A percentile compares a stretch with the other conserved stretches of the same genome.
Evolutionary conservation across 495 filamentous ascomycete species (phyloP).

Genomic region (Penicillium bovifimosum): DNA sequence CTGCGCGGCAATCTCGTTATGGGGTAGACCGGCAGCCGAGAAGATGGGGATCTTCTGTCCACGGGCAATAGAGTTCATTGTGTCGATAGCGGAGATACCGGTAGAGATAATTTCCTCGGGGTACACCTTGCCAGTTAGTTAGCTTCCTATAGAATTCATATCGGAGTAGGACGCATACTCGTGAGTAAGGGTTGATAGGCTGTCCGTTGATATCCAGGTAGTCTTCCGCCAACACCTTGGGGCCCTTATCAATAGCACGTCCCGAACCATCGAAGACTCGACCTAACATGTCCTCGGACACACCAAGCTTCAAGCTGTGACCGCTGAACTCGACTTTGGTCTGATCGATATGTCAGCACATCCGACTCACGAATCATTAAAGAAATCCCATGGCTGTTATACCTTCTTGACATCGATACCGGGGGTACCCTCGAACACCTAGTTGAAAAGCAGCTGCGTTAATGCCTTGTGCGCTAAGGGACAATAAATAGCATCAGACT

Average conservation of each 20-base stretch:
- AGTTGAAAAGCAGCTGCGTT: constrained; percentile 21
- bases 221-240: constrained; percentile 96
- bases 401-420: constrained; percentile 99
- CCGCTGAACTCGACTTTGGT: constrained; percentile 97
- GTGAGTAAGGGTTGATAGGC: constrained; percentile 96
- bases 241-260: constrained; percentile 95
- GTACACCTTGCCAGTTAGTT: constrained; percentile 61
- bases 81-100: constrained; percentile 98
- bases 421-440: constrained; percentile 97
- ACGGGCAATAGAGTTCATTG: constrained; percentile 99
- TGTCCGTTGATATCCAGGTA: constrained; percentile 99
- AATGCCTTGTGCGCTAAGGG: constrained; percentile 14
- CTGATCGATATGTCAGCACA: constrained; percentile 39
- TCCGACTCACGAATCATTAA: neutral
- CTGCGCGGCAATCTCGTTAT: constrained; percentile 98
- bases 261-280: constrained; percentile 98
- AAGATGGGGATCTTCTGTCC: constrained; percentile 99
- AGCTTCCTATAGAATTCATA: constrained; percentile 7
- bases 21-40: constrained; percentile 94
- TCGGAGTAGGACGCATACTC: constrained; percentile 50
- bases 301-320: constrained; percentile 93
- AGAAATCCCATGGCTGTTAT: constrained; percentile 10
- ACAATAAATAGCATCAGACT: constrained; percentile 1
- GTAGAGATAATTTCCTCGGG: constrained; percentile 99
- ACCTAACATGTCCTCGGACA: constrained; percentile 99